Evolutionary conservation across 2,329 filamentous ascomycete species (phyloP), one percentile per base, ranked within the genome.

Genomic region (Penicillium capsulatum): DNA sequence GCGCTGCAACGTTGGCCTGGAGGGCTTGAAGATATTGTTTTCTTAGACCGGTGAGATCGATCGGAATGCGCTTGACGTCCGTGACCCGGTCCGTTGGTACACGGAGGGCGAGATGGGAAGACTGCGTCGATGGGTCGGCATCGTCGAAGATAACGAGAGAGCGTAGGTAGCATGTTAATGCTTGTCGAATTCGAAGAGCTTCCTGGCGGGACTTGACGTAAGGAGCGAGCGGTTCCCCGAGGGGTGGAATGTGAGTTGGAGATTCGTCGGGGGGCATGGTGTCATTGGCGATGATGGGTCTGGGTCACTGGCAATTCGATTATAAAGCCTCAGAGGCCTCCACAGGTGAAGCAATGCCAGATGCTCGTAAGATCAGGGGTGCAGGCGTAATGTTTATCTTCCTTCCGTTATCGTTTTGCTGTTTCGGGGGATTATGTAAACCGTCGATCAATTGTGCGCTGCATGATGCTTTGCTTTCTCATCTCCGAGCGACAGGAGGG

Each of bases 1-100:
- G 64, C 9, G 69, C 70, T 10, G 63, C 57, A 10, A 63, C 43
- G 45, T 68, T 66, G 9, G 64, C 66, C 32, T 68, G 63, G 3
- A 75, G 50, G 3, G 70, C 71, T 27, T 68, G 59, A 11, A 75
- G 44, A 42, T 74, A 76, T 44, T 66, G 56, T 34, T 61, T 64
- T 35, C 71, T 63, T 34, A 65, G 51, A 3, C 65, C 68, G 24
- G 66, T 64, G 10, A 73, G 40, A 20, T 72, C 68, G 24, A 61
- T 31, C 14, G 65, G 60, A 20, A 63, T 54, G 11, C 51, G 58
- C 42, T 63, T 63, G 34, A 68, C 62, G 17, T 55, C 54, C 16
- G 50, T 39, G 9, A 60, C 54, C 17, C 53, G 51, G 39, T 63
- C 57, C 5, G 59, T 47, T 4, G 64, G 60, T n/a, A 55, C 58